Evolutionary conservation across 495 filamentous ascomycete genomes (phyloP).

Genomic region (Neurospora sp.): DNA sequence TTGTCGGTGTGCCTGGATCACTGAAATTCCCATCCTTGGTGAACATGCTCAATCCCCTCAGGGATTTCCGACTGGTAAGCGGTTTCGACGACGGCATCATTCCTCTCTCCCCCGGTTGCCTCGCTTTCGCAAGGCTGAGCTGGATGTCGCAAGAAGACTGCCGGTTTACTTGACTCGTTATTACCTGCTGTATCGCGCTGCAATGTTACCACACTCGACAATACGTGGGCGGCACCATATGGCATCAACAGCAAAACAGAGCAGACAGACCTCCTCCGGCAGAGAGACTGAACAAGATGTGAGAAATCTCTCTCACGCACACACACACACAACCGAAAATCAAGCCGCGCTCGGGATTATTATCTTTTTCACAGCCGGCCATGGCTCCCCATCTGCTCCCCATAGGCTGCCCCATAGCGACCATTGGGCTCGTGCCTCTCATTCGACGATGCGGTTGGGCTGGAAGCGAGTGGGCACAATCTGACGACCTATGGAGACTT

Average conservation of each 20-base stretch:
- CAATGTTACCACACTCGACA: background rate
- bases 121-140: background rate
- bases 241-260: background rate
- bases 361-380: slow-evolving; percentile 10
- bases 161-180: background rate
- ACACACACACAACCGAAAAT: background rate
- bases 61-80: background rate
- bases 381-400: background rate
- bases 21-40: background rate
- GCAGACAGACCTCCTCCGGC: background rate
- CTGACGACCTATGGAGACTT: slow-evolving; percentile 1
- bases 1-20: background rate
- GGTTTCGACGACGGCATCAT: background rate
- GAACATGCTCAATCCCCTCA: background rate
- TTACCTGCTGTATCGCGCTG: background rate
- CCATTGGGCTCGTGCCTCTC: slow-evolving; percentile 17
- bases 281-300: background rate
- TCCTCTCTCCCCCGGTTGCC: background rate
- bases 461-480: slow-evolving; percentile 7
- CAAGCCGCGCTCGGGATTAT: slow-evolving; percentile 19
- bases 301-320: background rate
- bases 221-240: background rate
- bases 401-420: background rate
- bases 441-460: slow-evolving; percentile 18
- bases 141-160: background rate